phyloP scores from a whole-genome alignment of 495 filamentous ascomycete genomes.

The Aspergillus funiculosus region DNA sequence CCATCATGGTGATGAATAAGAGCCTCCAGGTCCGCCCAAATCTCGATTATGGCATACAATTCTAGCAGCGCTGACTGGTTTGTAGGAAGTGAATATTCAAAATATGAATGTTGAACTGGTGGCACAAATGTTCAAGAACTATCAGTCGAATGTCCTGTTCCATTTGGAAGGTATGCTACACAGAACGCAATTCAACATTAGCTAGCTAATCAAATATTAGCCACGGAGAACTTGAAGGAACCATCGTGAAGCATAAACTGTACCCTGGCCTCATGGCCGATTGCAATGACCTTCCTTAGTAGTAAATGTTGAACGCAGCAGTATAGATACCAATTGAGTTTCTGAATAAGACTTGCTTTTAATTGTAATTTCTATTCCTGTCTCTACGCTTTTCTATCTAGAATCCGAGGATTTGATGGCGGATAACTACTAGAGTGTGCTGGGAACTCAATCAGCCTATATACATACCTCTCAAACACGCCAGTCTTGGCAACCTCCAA shows the following conservation, averaged over 20 bases:
- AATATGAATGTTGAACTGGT: conserved; percentile 99
- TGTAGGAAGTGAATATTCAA: conserved; percentile 89
- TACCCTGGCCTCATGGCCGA: no score
- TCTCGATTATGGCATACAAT: neutral
- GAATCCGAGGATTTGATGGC: no score
- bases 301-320: conserved; percentile 1
- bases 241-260: conserved; percentile 50
- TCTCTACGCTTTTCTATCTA: no score
- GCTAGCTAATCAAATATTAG: conserved; percentile 37
- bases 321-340: neutral
- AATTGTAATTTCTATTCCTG: neutral
- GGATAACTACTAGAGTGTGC: no score
- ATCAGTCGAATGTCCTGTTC: conserved; percentile 95
- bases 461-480: no score
- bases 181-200: neutral
- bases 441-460: no score
- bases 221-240: conserved; percentile 79
- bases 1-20: conserved; percentile 86
- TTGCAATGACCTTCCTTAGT: neutral
- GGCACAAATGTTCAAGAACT: conserved; percentile 99
- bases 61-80: conserved; percentile 5
- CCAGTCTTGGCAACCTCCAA: conserved; percentile 22
- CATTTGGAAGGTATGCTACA: conserved; percentile 80
- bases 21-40: conserved; percentile 64
- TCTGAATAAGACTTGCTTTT: neutral